Conservation (phyloP, 2,329 filamentous ascomycete genomes). For the Corniculantispora saksenae region DNA sequence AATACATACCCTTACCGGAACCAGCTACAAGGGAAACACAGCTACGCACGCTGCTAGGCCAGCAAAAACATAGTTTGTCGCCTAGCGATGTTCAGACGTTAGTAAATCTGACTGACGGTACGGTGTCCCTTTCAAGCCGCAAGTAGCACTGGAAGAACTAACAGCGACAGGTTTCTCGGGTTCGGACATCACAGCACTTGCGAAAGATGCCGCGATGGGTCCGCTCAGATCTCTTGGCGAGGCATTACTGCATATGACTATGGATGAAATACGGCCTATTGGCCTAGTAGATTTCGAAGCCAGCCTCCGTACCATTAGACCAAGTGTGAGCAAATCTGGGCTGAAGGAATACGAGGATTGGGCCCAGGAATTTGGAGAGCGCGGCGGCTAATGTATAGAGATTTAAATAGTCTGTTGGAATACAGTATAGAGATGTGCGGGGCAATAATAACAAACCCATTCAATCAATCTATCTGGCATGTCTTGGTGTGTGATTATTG, state of each 20-base stretch:
- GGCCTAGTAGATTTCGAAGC: constrained; percentile 78
- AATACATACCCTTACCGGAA: constrained; percentile 95
- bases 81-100: constrained; percentile 71
- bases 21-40: constrained; percentile 77
- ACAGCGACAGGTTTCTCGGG: constrained; percentile 79
- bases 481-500: neutral
- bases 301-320: constrained; percentile 81
- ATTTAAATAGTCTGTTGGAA: neutral
- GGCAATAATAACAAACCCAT: neutral
- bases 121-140: constrained; percentile 28
- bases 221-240: constrained; percentile 88
- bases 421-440: no score
- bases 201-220: constrained; percentile 98
- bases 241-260: constrained; percentile 83
- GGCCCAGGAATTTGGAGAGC: constrained; percentile 89
- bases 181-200: constrained; percentile 92
- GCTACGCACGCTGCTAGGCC: constrained; percentile 74
- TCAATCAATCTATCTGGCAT: neutral
- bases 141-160: constrained; percentile 12
- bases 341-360: constrained; percentile 91
- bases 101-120: constrained; percentile 83
- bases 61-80: constrained; percentile 81
- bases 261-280: constrained; percentile 92
- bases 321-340: constrained; percentile 83
- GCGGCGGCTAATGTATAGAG: constrained; percentile 64